Percentiles rank a stretch among this genome's conserved stretches.
Conservation (phyloP, 2,329 filamentous ascomycete genomes). For the Aspergillus sp. region DNA sequence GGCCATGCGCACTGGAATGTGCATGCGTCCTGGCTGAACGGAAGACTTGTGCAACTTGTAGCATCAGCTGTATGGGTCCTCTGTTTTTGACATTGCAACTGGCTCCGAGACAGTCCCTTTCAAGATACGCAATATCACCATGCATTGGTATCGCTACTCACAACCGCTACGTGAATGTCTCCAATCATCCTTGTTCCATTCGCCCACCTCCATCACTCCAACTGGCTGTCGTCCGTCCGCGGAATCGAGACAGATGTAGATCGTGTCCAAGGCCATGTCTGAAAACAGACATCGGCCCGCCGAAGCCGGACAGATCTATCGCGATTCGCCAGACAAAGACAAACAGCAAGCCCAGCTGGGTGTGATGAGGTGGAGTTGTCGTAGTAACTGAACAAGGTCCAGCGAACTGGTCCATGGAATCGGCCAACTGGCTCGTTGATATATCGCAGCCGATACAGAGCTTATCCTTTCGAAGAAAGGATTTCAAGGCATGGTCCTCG, state of each 20-base stretch:
- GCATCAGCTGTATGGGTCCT: no score
- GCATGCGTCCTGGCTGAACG: no score
- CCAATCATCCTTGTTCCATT: background rate
- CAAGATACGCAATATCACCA: no score
- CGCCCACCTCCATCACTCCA: background rate
- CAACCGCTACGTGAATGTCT: background rate
- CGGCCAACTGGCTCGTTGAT: slow-evolving; percentile 32
- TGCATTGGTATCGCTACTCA: no score
- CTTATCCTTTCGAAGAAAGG: slow-evolving; percentile 38
- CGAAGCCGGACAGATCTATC: slow-evolving; percentile 20
- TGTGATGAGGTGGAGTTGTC: slow-evolving; percentile 8
- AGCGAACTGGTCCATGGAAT: slow-evolving; percentile 12
- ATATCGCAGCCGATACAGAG: slow-evolving; percentile 54
- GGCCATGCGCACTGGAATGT: no score
- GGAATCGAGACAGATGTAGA: slow-evolving; percentile 7
- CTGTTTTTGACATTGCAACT: no score
- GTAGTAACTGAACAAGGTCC: slow-evolving; percentile 10
- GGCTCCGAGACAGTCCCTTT: no score
- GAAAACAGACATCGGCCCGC: background rate
- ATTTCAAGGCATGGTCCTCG: slow-evolving; percentile 51
- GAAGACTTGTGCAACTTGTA: no score
- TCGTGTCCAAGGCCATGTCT: background rate
- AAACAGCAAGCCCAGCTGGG: slow-evolving; percentile 8
- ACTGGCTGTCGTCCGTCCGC: slow-evolving; percentile 5
- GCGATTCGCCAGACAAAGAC: slow-evolving; percentile 10